Evolutionary conservation across 129 eudicot species (phyloP).

Genomic region (Gnaphalium uliginosum): DNA sequence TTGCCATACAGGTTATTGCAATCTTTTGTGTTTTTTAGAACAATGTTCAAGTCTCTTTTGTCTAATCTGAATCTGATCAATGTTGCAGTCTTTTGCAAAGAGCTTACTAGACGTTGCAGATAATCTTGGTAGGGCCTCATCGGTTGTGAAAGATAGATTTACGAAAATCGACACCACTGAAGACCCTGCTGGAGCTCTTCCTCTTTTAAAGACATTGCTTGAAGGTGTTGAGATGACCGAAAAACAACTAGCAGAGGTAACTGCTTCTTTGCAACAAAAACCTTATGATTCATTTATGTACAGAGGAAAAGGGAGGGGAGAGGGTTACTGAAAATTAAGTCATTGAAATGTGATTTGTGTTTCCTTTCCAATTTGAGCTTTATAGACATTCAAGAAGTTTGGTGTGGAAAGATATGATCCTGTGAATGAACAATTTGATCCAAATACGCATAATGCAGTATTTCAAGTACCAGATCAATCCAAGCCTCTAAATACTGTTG

Average conservation of each 20-base stretch:
- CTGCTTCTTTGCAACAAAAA: slow-evolving; percentile 1
- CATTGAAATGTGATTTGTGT: background rate
- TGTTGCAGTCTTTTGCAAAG: slow-evolving; percentile 76
- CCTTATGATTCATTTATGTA: background rate
- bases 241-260: slow-evolving; percentile 83
- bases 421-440: slow-evolving; percentile 38
- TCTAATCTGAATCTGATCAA: slow-evolving; percentile 11
- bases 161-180: slow-evolving; percentile 58
- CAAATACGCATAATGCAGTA: slow-evolving; percentile 80
- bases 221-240: slow-evolving; percentile 98
- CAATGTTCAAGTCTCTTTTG: background rate
- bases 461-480: slow-evolving; percentile 78
- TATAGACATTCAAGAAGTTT: slow-evolving; percentile 36
- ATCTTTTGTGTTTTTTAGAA: background rate
- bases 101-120: slow-evolving; percentile 81
- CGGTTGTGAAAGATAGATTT: slow-evolving; percentile 66
- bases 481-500: slow-evolving; percentile 70
- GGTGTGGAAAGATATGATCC: slow-evolving; percentile 40
- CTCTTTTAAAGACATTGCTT: slow-evolving; percentile 68
- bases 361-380: background rate
- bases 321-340: background rate
- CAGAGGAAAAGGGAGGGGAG: background rate
- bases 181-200: slow-evolving; percentile 65
- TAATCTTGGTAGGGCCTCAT: slow-evolving; percentile 71
- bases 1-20: slow-evolving; percentile 71